Evolutionary conservation across 768 basidiomycete genomes (phyloP).

Genomic region (Sarcodon sp.): DNA sequence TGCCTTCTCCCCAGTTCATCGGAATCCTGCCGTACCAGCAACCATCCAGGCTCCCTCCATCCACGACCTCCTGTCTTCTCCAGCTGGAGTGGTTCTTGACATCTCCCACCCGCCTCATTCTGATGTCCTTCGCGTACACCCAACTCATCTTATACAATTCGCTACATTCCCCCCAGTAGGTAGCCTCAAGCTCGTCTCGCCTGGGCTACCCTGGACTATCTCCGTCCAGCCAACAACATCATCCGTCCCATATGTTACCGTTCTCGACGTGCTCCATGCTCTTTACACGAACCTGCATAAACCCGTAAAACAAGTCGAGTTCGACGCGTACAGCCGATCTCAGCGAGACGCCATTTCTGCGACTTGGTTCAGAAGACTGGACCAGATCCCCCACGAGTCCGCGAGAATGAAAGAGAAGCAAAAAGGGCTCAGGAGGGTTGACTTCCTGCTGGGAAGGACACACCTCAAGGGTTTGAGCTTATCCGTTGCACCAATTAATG

Average conservation of each 20-base stretch:
- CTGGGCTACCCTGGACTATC: slow-evolving; percentile 21
- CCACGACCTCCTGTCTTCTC: slow-evolving; percentile 1
- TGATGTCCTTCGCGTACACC: neutral
- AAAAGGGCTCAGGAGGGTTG: slow-evolving; percentile 40
- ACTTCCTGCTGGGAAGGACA: slow-evolving; percentile 25
- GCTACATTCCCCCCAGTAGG: slow-evolving; percentile 16
- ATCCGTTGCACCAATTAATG: neutral
- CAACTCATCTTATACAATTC: neutral
- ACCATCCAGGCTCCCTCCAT: slow-evolving; percentile 1
- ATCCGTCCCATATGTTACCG: slow-evolving; percentile 17
- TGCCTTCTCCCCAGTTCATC: slow-evolving; percentile 1
- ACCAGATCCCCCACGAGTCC: slow-evolving; percentile 16
- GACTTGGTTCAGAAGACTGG: slow-evolving; percentile 30
- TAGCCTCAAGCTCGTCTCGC: slow-evolving; percentile 17
- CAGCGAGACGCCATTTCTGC: slow-evolving; percentile 22
- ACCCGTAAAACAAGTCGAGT: slow-evolving; percentile 27
- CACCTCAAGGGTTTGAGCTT: neutral
- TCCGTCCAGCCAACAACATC: slow-evolving; percentile 15
- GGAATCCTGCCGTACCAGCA: slow-evolving; percentile 2
- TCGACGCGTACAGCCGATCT: slow-evolving; percentile 16
- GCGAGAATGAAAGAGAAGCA: slow-evolving; percentile 24
- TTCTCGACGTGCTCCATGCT: slow-evolving; percentile 35
- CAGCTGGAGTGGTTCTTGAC: neutral
- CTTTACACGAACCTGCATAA: slow-evolving; percentile 31
- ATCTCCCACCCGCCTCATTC: neutral